Evolutionary conservation across 2,329 filamentous ascomycete genomes (phyloP).

Genomic region (Curvularia verruculosa): DNA sequence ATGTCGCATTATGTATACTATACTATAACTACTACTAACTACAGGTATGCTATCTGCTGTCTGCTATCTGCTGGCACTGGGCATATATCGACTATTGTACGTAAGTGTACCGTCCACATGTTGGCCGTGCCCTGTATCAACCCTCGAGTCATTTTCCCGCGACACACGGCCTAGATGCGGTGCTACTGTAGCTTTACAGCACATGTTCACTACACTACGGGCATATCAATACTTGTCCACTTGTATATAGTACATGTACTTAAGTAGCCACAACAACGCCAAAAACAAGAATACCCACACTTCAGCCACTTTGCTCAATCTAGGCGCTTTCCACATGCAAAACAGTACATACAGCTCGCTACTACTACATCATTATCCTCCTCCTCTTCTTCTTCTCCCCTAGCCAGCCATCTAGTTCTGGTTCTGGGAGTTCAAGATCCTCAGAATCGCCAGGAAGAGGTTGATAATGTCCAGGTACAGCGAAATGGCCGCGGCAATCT

Average conservation of each 20-base stretch:
- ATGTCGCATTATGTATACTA: neutral
- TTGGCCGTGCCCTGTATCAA: neutral
- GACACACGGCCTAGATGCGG: neutral
- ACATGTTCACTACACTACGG: neutral
- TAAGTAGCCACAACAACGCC: neutral
- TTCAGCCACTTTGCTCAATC: neutral
- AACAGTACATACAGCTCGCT: neutral
- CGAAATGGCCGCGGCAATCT: slow-evolving; percentile 93
- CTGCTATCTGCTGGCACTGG: too few relatives aligned
- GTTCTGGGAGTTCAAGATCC: slow-evolving; percentile 94
- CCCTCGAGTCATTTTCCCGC: neutral
- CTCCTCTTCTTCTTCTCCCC: too few relatives aligned
- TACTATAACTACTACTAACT: too few relatives aligned
- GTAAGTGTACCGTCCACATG: neutral
- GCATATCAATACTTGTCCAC: neutral
- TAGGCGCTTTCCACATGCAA: neutral
- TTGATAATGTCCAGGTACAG: slow-evolving; percentile 97
- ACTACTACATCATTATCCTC: too few relatives aligned
- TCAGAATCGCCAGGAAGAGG: slow-evolving; percentile 91
- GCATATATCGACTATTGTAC: too few relatives aligned
- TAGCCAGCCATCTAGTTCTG: slow-evolving; percentile 70
- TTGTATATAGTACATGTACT: neutral
- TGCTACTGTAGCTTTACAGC: neutral
- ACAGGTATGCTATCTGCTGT: too few relatives aligned
- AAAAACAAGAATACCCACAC: neutral